Percentiles rank a stretch among this genome's conserved stretches.
Conservation (phyloP, 1,284 basidiomycete species). For the Pseudozyma thailandica region DNA sequence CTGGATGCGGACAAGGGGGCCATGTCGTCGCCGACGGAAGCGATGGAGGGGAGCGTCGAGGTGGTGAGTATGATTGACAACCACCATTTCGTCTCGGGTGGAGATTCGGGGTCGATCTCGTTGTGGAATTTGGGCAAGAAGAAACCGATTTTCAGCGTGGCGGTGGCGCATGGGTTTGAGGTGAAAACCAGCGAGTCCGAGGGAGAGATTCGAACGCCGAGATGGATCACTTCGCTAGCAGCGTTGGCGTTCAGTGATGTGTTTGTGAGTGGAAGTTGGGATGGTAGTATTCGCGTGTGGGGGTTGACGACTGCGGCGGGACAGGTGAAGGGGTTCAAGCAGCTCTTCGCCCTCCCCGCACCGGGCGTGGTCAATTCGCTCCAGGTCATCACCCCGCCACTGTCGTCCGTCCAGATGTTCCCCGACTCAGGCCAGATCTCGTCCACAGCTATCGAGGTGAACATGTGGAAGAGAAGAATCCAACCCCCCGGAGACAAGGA, state of each 20-base stretch:
- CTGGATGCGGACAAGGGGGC: conserved; percentile 63
- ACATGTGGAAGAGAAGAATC: conserved; percentile 31
- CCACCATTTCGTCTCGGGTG: conserved; percentile 88
- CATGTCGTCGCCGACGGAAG: conserved; percentile 11
- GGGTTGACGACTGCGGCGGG: conserved; percentile 75
- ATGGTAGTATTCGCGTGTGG: conserved; percentile 87
- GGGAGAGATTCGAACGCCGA: conserved; percentile 79
- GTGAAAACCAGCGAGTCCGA: conserved; percentile 75
- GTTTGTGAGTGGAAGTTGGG: conserved; percentile 93
- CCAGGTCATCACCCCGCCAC: conserved; percentile 77
- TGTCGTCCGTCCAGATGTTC: conserved; percentile 5
- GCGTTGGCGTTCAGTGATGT: conserved; percentile 87
- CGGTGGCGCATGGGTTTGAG: conserved; percentile 86
- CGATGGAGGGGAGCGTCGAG: conserved; percentile 88
- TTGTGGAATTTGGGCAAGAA: conserved; percentile 95
- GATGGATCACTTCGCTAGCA: conserved; percentile 89
- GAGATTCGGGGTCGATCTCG: conserved; percentile 86
- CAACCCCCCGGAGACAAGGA: background rate
- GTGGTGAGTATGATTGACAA: conserved; percentile 95
- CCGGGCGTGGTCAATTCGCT: conserved; percentile 89
- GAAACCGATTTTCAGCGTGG: conserved; percentile 87
- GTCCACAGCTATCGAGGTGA: conserved; percentile 4
- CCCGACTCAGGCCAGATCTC: background rate
- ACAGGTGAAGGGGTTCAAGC: conserved; percentile 78
- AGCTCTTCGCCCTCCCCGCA: conserved; percentile 75